These are phyloP conservation scores for Dendryphion nanum DNA, from an alignment of 2,329 filamentous ascomycete genomes.

Conservation along the genomic window DNA sequence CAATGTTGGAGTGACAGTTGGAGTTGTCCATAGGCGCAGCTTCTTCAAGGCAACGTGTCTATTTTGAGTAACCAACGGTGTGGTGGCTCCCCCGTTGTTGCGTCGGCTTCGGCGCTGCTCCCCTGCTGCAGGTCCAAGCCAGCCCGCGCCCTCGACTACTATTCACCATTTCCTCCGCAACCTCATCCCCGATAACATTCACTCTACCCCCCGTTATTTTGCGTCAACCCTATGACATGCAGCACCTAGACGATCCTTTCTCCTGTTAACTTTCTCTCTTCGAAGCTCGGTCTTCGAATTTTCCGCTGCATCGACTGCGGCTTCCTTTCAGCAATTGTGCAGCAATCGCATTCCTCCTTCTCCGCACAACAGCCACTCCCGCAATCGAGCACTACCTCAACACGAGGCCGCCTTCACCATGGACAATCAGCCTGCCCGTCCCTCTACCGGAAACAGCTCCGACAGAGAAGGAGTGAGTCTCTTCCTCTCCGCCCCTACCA, in stretches of 20 bases:
- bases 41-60: no score
- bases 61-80: no score
- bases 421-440: conserved; percentile 21
- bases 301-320: conserved; percentile 14
- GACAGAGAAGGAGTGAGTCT: conserved; percentile 27
- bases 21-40: no score
- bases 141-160: not conserved
- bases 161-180: no score
- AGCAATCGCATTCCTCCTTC: conserved; percentile 5
- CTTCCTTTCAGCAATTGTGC: conserved; percentile 17
- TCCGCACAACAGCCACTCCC: not conserved
- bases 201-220: no score
- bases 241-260: conserved; percentile 4
- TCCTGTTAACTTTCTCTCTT: not conserved
- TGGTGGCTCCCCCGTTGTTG: no score
- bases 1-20: no score
- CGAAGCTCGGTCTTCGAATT: not conserved
- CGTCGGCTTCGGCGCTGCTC: no score
- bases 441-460: conserved; percentile 33
- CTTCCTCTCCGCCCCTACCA: not conserved
- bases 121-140: no score
- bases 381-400: no score
- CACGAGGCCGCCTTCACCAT: conserved; percentile 11
- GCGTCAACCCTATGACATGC: no score
- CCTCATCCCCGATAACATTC: no score